Conservation (phyloP, 164 flowering plant species). For the Kingdonia uniflora region DNA sequence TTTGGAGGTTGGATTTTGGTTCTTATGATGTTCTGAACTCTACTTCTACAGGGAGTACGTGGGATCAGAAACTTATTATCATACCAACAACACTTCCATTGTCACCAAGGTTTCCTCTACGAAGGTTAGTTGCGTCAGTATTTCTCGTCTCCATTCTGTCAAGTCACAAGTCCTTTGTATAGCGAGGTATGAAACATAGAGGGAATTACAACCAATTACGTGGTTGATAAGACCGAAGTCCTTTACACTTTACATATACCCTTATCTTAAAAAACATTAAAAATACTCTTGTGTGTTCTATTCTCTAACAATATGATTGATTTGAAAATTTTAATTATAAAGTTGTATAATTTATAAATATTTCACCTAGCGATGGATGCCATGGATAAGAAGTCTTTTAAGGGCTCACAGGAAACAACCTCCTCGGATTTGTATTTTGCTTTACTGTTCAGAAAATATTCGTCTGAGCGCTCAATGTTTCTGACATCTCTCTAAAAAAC, state of each 20-base stretch:
- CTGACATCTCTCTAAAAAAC: too few species aligned
- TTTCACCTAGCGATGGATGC: too few species aligned
- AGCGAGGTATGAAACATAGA: not conserved
- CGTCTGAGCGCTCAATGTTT: too few species aligned
- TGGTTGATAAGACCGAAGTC: not conserved
- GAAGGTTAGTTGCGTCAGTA: constrained; percentile 23
- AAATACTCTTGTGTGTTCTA: too few species aligned
- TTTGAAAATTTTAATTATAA: too few species aligned
- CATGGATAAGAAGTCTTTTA: too few species aligned
- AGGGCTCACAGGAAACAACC: too few species aligned
- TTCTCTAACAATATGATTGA: too few species aligned
- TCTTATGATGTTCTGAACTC: not conserved
- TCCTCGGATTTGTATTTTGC: too few species aligned
- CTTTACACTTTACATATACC: not conserved
- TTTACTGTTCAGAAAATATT: too few species aligned
- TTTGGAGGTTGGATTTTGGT: not conserved
- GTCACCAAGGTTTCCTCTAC: constrained; percentile 36
- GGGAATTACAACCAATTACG: not conserved
- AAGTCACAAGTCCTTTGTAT: not conserved
- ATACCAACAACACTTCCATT: constrained; percentile 14
- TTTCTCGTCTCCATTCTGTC: not conserved
- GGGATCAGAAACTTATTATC: constrained; percentile 12
- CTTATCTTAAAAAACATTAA: too few species aligned
- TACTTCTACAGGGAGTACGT: constrained; percentile 18
- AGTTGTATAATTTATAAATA: too few species aligned